phyloP scores from a whole-genome alignment of 805 yeast species.

The Ogataea henricii region DNA sequence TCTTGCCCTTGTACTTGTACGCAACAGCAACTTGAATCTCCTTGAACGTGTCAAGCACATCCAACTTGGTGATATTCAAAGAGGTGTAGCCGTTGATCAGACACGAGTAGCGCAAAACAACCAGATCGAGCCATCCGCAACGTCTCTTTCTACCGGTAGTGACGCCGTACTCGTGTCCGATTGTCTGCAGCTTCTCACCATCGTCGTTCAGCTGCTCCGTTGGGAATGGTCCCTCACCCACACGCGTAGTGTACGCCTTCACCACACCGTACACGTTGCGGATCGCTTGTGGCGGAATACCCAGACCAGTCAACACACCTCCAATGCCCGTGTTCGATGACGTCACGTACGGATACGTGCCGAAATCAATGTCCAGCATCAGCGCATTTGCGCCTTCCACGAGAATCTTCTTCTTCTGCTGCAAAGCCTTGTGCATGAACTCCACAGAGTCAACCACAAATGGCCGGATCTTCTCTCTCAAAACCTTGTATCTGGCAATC shows the following conservation, averaged over 20 bases:
- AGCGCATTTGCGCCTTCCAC: constrained; percentile 98
- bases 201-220: constrained; percentile 88
- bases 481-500: constrained; percentile 71
- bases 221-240: constrained; percentile 99
- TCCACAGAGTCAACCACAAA: constrained; percentile 92
- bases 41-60: constrained; percentile 86
- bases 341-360: constrained; percentile 97
- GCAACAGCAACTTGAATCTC: constrained; percentile 87
- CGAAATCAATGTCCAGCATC: constrained; percentile 96
- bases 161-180: constrained; percentile 97
- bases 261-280: constrained; percentile 91
- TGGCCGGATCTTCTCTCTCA: constrained; percentile 76
- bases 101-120: constrained; percentile 88
- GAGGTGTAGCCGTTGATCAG: constrained; percentile 93
- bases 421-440: constrained; percentile 77
- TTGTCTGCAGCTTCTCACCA: constrained; percentile 84
- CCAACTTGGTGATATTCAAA: constrained; percentile 92
- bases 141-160: constrained; percentile 99
- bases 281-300: constrained; percentile 87
- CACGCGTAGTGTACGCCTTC: constrained; percentile 97
- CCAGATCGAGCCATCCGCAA: constrained; percentile 98
- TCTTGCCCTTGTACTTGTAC: constrained; percentile 78
- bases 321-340: constrained; percentile 96
- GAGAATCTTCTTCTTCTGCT: constrained; percentile 77
- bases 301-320: constrained; percentile 96